These are phyloP conservation scores for Castanea sativa DNA, from an alignment of 306 rosid genomes.

Conservation along the genomic window DNA sequence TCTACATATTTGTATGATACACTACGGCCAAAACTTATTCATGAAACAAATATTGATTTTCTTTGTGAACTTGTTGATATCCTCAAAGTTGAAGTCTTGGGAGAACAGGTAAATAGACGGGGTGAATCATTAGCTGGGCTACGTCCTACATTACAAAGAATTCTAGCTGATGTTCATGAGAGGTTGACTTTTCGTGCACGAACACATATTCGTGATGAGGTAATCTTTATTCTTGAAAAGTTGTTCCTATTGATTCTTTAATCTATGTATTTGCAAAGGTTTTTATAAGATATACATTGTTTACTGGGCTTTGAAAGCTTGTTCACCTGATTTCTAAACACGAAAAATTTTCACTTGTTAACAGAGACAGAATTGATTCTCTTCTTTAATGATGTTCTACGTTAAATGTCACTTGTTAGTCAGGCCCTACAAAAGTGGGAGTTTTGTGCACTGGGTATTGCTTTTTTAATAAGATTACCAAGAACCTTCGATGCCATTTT, in stretches of 20 bases:
- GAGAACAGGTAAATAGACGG: conserved; percentile 71
- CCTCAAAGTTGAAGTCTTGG: conserved; percentile 88
- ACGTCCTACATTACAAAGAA: conserved; percentile 86
- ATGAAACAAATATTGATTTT: conserved; percentile 87
- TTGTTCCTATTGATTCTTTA: conserved; percentile 3
- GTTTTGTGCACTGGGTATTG: too few relatives aligned
- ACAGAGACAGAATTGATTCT: conserved; percentile 1
- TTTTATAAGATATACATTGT: conserved; percentile 1
- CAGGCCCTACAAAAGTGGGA: too few relatives aligned
- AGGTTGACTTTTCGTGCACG: conserved; percentile 95
- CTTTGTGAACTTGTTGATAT: conserved; percentile 96
- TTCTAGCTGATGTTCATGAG: conserved; percentile 96
- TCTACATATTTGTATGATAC: conserved; percentile 89
- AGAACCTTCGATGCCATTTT: conserved; percentile 2
- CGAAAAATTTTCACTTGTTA: background rate
- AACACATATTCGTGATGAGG: conserved; percentile 94
- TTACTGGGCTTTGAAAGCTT: conserved; percentile 6
- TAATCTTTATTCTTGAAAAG: conserved; percentile 26
- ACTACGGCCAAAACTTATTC: conserved; percentile 90
- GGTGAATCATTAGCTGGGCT: conserved; percentile 86
- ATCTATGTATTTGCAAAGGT: background rate
- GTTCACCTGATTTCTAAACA: background rate
- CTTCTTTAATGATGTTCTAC: background rate
- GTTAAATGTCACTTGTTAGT: background rate
- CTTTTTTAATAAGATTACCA: background rate